Base-by-base conservation (phyloP, 2,329 filamentous ascomycete species). In the Calonectria henricotiae region DNA sequence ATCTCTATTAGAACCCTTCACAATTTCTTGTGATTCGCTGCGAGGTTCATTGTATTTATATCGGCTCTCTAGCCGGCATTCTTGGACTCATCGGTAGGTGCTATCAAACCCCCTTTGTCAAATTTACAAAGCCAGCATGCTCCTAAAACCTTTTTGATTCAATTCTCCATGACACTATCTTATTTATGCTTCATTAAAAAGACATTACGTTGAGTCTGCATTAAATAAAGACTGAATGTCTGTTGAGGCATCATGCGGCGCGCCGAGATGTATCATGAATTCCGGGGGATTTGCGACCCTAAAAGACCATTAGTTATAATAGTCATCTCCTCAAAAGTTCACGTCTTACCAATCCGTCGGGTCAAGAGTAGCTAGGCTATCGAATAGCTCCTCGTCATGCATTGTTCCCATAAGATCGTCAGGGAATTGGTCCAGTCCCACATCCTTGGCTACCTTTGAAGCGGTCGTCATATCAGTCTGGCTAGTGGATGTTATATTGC, bases 211-310 rank as follows among this genome's bases (percentile, higher is more conserved):
- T 27, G 51, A 32, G 25, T 68, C 65, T 32, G 46, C 27, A 20
- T 71, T 62, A 17, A 71, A 71, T 3, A 71, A 43, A 8, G 61
- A 65, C 11, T 61, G 62, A 17, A 71, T 51, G 37, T 71, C 55
- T 0, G 44, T 41, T 1, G 69, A 58, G 15, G 61, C 65, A 55
- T 68, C 54, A 6, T 55, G 44, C 1, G 68, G 39, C 25, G 44
- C 46, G 15, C 65, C 69, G 20, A 71, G 69, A 51, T 71, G 61
- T 23, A 62, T 64, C 69, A 71, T 71, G 44, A 71, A 71, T 5
- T 68, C 69, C 3, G 62, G 61, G 35, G 69, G 65, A 32, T 71
- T 71, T 23, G 69, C 69, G 2, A 68, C 54, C 68, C 68, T 70
- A 25, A 2, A 66, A 12, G 6, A 49, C 4, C 5, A 23, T 62